Evolutionary conservation across 139 green algal species (phyloP).

Genomic region (Mesotaenium endlicherianum): DNA sequence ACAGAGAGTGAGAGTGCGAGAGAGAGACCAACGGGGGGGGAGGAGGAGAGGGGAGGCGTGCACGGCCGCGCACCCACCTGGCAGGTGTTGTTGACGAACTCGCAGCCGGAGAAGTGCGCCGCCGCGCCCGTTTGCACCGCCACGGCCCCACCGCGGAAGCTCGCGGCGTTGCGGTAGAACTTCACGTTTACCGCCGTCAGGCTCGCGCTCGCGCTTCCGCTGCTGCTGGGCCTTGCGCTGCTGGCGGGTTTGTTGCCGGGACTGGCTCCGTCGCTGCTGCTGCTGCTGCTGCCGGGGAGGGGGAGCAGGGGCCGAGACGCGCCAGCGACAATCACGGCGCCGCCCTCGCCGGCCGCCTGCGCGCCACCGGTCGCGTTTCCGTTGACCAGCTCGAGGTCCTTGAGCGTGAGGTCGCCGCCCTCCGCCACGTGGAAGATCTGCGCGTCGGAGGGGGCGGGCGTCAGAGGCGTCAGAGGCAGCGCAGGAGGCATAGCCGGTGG

Average conservation of each 20-base stretch:
- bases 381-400: background rate
- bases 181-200: slow-evolving; percentile 3
- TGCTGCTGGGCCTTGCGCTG: too few species aligned
- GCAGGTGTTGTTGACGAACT: background rate
- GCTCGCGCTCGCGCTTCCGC: too few species aligned
- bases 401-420: background rate
- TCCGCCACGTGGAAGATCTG: slow-evolving; percentile 1
- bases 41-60: too few species aligned
- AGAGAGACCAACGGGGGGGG: too few species aligned
- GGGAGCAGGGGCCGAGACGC: too few species aligned
- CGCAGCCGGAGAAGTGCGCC: background rate
- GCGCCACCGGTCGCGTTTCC: background rate
- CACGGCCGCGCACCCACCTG: too few species aligned
- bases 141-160: background rate
- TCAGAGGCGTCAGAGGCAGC: too few species aligned
- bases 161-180: background rate
- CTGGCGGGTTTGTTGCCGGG: too few species aligned
- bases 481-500: too few species aligned
- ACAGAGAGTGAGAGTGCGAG: too few species aligned
- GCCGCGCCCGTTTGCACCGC: background rate
- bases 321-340: too few species aligned
- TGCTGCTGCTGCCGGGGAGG: background rate
- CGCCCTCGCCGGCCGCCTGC: background rate
- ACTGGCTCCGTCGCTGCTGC: background rate
- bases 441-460: background rate